These are phyloP conservation scores for Meyerozyma guilliermondii DNA, from an alignment of 1,139 yeast genomes.

Conservation along the genomic window DNA sequence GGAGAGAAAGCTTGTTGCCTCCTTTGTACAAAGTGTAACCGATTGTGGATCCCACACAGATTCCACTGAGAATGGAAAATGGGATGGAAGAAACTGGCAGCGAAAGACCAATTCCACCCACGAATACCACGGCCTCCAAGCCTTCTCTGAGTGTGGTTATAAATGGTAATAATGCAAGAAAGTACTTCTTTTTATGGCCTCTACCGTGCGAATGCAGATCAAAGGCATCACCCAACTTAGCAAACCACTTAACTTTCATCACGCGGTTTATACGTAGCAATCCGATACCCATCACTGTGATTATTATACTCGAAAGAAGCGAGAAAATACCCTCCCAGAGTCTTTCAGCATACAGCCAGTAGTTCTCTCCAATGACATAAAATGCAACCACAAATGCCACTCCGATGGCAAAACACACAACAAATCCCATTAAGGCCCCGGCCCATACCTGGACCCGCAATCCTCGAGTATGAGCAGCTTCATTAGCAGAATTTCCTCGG, in stretches of 20 bases:
- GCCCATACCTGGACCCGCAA: constrained; percentile 75
- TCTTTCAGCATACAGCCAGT: constrained; percentile 80
- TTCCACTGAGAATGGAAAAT: constrained; percentile 10
- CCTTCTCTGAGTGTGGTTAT: constrained; percentile 15
- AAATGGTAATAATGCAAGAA: constrained; percentile 13
- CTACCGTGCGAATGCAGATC: neutral
- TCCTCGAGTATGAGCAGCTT: constrained; percentile 7
- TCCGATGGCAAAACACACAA: constrained; percentile 74
- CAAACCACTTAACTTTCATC: constrained; percentile 84
- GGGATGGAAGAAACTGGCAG: constrained; percentile 12
- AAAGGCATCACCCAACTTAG: constrained; percentile 37
- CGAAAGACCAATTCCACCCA: constrained; percentile 14
- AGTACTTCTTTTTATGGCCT: constrained; percentile 7
- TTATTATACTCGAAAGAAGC: constrained; percentile 71
- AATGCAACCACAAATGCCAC: constrained; percentile 70
- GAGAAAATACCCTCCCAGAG: constrained; percentile 92
- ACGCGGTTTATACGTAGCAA: constrained; percentile 71
- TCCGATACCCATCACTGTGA: constrained; percentile 86
- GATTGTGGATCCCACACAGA: constrained; percentile 10
- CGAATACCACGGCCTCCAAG: constrained; percentile 14
- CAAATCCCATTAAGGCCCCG: constrained; percentile 70
- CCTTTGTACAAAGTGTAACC: constrained; percentile 12
- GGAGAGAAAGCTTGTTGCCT: constrained; percentile 14
- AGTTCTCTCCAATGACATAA: constrained; percentile 71
- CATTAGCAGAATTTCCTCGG: neutral